Conservation (phyloP, 164 flowering plant genomes). For the Cinnamomum chago region DNA sequence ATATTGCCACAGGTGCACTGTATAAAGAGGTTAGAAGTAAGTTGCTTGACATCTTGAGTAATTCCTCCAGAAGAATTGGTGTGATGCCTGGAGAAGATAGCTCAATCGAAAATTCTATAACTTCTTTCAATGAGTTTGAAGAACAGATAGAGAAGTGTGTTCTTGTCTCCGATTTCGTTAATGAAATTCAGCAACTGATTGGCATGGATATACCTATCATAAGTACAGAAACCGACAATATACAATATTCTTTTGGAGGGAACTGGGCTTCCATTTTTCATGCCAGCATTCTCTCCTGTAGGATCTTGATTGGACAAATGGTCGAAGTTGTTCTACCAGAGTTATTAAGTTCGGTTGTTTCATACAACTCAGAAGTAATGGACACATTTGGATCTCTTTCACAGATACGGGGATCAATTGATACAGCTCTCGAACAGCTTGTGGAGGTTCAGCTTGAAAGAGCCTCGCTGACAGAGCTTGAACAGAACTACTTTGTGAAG, state of each 20-base stretch:
- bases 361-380: conserved; percentile 72
- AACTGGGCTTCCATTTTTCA: conserved; percentile 68
- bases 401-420: conserved; percentile 75
- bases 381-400: conserved; percentile 88
- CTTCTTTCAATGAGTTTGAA: conserved; percentile 52
- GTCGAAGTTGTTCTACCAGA: conserved; percentile 69
- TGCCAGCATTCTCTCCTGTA: conserved; percentile 46
- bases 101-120: conserved; percentile 37
- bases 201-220: conserved; percentile 19
- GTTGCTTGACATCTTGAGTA: conserved; percentile 37
- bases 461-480: conserved; percentile 68
- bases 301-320: conserved; percentile 57
- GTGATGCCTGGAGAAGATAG: conserved; percentile 25
- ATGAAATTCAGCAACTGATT: conserved; percentile 45
- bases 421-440: conserved; percentile 82
- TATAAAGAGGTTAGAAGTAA: conserved; percentile 57
- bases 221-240: conserved; percentile 21
- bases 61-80: conserved; percentile 17
- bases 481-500: conserved; percentile 73
- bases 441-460: conserved; percentile 72
- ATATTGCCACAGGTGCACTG: conserved; percentile 46
- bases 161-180: conserved; percentile 55
- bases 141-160: conserved; percentile 82
- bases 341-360: conserved; percentile 52
- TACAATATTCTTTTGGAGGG: conserved; percentile 22